These are phyloP conservation scores for Cucurbita maxima DNA, from an alignment of 306 rosid genomes.

Conservation along the genomic window DNA sequence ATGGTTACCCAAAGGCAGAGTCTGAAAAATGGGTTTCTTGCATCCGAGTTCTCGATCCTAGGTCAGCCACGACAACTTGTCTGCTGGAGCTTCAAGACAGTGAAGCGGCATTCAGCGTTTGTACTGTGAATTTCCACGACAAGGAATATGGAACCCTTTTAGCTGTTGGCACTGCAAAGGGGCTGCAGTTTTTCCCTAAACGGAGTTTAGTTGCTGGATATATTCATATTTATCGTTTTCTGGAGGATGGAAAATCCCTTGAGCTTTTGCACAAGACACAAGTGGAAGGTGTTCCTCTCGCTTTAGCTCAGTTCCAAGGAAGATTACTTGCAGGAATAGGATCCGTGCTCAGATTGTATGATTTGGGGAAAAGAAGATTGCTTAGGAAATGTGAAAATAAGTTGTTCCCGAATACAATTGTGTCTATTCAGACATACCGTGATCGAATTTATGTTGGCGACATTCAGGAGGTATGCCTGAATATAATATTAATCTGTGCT, in stretches of 20 bases:
- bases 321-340: slow-evolving; percentile 95
- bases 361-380: slow-evolving; percentile 77
- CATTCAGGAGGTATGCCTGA: slow-evolving; percentile 72
- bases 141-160: slow-evolving; percentile 88
- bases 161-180: slow-evolving; percentile 96
- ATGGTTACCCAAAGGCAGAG: slow-evolving; percentile 89
- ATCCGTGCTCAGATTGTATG: slow-evolving; percentile 70
- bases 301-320: slow-evolving; percentile 89
- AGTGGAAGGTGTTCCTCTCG: slow-evolving; percentile 93
- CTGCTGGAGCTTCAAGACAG: slow-evolving; percentile 91
- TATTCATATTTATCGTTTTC: slow-evolving; percentile 81
- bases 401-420: slow-evolving; percentile 71
- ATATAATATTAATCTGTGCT: neutral
- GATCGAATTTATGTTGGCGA: slow-evolving; percentile 92
- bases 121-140: slow-evolving; percentile 88
- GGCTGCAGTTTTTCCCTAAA: slow-evolving; percentile 78
- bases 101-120: slow-evolving; percentile 89
- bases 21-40: slow-evolving; percentile 90
- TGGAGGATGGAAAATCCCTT: slow-evolving; percentile 83
- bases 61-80: slow-evolving; percentile 68
- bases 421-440: slow-evolving; percentile 75
- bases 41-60: slow-evolving; percentile 94
- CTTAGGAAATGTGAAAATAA: slow-evolving; percentile 92
- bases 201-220: slow-evolving; percentile 50
- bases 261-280: slow-evolving; percentile 92